Conservation (phyloP, 495 filamentous ascomycete species). For the Daldinia decipiens region DNA sequence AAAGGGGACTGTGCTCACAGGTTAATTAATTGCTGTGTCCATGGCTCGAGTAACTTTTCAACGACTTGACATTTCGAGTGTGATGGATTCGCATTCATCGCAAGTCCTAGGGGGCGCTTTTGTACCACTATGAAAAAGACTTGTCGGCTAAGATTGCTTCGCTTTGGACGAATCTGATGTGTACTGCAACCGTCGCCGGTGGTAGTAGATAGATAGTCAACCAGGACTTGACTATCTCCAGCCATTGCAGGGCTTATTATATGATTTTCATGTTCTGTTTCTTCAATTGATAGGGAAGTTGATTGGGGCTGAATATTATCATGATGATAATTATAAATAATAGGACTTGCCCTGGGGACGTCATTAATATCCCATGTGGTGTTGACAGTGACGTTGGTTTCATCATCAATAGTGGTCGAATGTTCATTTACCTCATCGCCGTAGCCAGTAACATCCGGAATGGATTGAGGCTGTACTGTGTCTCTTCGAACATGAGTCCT, state of each 20-base stretch:
- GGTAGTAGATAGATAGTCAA: background rate
- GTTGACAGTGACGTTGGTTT: background rate
- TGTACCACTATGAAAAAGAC: background rate
- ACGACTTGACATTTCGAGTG: background rate
- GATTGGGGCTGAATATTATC: background rate
- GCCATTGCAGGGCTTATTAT: background rate
- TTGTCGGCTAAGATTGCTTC: background rate
- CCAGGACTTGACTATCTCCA: background rate
- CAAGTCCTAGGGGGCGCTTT: background rate
- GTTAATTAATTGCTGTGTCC: background rate
- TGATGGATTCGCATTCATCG: background rate
- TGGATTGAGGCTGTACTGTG: background rate
- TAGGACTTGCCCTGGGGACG: background rate
- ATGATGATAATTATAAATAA: background rate
- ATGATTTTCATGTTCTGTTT: background rate
- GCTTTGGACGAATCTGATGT: background rate
- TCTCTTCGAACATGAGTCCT: background rate
- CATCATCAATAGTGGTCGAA: background rate
- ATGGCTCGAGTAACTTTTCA: background rate
- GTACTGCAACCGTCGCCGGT: background rate
- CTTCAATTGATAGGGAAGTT: background rate
- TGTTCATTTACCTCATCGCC: background rate
- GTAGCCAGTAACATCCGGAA: background rate
- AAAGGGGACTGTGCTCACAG: background rate
- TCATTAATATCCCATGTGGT: background rate